A percentile compares a stretch with the other conserved stretches of the same genome.
Conservation (phyloP, 352 stramenopile species). For the Globisporangium yorkense region DNA sequence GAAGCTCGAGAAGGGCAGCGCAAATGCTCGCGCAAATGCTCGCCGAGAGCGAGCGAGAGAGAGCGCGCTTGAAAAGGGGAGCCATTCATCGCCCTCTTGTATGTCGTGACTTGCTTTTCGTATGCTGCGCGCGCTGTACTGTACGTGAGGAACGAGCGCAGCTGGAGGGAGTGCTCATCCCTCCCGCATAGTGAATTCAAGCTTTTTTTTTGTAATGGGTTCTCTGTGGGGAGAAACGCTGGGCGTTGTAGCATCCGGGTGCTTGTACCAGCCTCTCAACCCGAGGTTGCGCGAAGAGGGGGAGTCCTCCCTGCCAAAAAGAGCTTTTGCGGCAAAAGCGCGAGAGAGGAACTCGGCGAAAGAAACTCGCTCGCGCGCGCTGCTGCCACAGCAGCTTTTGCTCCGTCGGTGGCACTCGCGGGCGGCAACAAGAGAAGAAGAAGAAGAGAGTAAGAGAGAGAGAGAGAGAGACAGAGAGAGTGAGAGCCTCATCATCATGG, state of each 20-base stretch:
- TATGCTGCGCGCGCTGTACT: neutral
- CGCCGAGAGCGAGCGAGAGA: neutral
- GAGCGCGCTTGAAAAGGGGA: neutral
- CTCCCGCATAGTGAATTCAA: neutral
- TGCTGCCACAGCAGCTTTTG: conserved; percentile 12
- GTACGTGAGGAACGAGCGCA: neutral
- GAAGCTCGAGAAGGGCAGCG: neutral
- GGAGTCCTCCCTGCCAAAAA: neutral
- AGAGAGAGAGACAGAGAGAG: neutral
- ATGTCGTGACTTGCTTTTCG: neutral
- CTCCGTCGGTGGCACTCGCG: conserved; percentile 9
- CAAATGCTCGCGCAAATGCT: no score
- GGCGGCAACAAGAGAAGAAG: conserved; percentile 7
- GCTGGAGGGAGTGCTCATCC: neutral
- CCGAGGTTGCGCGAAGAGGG: neutral
- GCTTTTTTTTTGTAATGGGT: neutral
- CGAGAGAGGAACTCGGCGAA: conserved; percentile 9
- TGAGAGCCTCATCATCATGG: conserved; percentile 1
- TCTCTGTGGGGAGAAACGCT: neutral
- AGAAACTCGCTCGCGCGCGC: neutral
- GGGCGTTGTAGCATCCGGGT: neutral
- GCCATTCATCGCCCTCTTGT: neutral
- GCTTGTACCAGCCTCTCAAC: neutral
- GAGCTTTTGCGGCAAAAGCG: neutral
- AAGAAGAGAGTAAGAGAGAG: conserved; percentile 1